These are phyloP conservation scores for Syncephalis plumigaleata DNA, from an alignment of 371 early-diverging fungal genomes.

Conservation along the genomic window DNA sequence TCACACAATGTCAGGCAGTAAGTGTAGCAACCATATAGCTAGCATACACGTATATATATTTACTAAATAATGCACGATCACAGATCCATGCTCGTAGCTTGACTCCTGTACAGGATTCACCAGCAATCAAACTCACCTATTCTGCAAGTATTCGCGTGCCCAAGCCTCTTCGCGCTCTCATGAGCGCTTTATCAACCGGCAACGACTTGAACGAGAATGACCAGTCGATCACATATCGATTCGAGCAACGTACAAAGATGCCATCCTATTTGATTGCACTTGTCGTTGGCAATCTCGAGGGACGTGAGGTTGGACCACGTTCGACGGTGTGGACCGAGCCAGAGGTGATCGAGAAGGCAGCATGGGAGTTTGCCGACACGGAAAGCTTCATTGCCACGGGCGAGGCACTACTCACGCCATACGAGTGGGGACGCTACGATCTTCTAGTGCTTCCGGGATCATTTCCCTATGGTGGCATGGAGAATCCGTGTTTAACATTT, in stretches of 20 bases:
- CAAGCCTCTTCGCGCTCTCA: conserved; percentile 45
- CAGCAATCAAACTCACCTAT: conserved; percentile 80
- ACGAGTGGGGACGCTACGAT: conserved; percentile 95
- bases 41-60: background rate
- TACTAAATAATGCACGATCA: conserved; percentile 1
- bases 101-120: conserved; percentile 85
- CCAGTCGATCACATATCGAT: conserved; percentile 29
- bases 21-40: too few species aligned
- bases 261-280: conserved; percentile 90
- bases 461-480: conserved; percentile 96
- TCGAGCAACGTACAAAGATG: conserved; percentile 53
- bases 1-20: conserved; percentile 83
- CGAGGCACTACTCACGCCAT: conserved; percentile 74
- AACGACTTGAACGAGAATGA: conserved; percentile 23
- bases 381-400: conserved; percentile 74
- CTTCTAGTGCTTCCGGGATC: conserved; percentile 59
- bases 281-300: conserved; percentile 73
- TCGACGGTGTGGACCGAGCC: conserved; percentile 93
- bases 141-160: conserved; percentile 57
- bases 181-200: conserved; percentile 39
- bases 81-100: conserved; percentile 88
- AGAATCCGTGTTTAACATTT: conserved; percentile 90
- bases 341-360: conserved; percentile 72
- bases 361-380: conserved; percentile 89
- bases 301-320: conserved; percentile 71